Conservation (phyloP, 2,329 filamentous ascomycete species). For the Dactylellina sp. region DNA sequence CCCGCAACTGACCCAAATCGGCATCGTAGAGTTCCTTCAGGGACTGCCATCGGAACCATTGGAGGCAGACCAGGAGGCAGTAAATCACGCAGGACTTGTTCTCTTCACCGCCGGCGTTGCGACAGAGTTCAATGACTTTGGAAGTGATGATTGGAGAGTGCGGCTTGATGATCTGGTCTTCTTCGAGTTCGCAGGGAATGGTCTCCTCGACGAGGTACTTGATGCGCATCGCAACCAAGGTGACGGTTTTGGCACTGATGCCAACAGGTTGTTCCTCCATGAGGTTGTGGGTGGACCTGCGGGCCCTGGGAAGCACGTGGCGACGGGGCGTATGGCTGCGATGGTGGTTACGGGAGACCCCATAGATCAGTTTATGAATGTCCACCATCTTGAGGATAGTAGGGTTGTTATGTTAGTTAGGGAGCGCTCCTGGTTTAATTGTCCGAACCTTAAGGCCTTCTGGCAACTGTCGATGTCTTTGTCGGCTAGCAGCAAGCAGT, state of each 20-base stretch:
- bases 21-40: constrained; percentile 88
- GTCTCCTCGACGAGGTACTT: constrained; percentile 81
- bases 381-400: constrained; percentile 48
- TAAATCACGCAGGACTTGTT: constrained; percentile 84
- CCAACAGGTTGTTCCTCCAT: constrained; percentile 32
- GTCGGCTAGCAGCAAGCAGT: background rate
- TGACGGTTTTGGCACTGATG: constrained; percentile 76
- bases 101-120: constrained; percentile 80
- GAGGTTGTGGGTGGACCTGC: constrained; percentile 4
- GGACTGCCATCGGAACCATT: constrained; percentile 66
- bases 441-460: constrained; percentile 11
- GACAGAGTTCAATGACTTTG: constrained; percentile 82
- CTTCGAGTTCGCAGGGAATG: constrained; percentile 88
- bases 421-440: constrained; percentile 17
- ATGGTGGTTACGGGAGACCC: constrained; percentile 32
- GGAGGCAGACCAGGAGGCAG: constrained; percentile 78
- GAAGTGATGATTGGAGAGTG: constrained; percentile 87
- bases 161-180: constrained; percentile 77
- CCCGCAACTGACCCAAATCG: constrained; percentile 76
- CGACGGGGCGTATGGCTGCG: constrained; percentile 44
- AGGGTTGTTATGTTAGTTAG: constrained; percentile 15
- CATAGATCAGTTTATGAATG: constrained; percentile 51
- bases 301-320: constrained; percentile 25
- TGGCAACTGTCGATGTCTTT: too few relatives aligned
- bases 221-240: constrained; percentile 86